Evolutionary conservation across 306 rosid genomes (phyloP).

Genomic region (Cucumis melo): DNA sequence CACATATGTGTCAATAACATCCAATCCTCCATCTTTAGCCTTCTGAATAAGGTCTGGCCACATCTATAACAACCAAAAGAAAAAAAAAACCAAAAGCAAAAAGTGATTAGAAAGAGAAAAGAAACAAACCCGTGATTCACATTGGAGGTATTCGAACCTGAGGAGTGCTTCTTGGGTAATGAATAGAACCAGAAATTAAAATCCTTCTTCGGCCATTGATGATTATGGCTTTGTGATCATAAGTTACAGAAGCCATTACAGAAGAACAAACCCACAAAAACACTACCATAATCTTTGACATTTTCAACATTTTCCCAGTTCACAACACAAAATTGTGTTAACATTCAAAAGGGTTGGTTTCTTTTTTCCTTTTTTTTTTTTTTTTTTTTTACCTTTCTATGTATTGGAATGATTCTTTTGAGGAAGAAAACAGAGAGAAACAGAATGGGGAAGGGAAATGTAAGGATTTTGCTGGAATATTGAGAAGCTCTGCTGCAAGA

Average conservation of each 20-base stretch:
- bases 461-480: slow-evolving; percentile 6
- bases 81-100: neutral
- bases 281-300: slow-evolving; percentile 12
- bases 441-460: neutral
- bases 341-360: neutral
- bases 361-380: too few relatives aligned
- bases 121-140: slow-evolving; percentile 1
- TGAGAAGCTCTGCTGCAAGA: slow-evolving; percentile 11
- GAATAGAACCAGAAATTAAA: slow-evolving; percentile 82
- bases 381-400: neutral
- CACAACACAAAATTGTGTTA: slow-evolving; percentile 12
- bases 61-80: slow-evolving; percentile 37
- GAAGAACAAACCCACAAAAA: slow-evolving; percentile 28
- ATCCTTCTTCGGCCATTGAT: slow-evolving; percentile 57
- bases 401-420: neutral
- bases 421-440: neutral
- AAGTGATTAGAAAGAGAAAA: neutral
- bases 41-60: slow-evolving; percentile 76
- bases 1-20: slow-evolving; percentile 83
- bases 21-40: slow-evolving; percentile 95
- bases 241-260: slow-evolving; percentile 40
- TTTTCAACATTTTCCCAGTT: neutral
- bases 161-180: slow-evolving; percentile 94
- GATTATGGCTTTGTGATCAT: slow-evolving; percentile 54
- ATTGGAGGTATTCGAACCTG: slow-evolving; percentile 31